Evolutionary conservation across 495 filamentous ascomycete genomes (phyloP).

Genomic region (Penicillium robsamsonii): DNA sequence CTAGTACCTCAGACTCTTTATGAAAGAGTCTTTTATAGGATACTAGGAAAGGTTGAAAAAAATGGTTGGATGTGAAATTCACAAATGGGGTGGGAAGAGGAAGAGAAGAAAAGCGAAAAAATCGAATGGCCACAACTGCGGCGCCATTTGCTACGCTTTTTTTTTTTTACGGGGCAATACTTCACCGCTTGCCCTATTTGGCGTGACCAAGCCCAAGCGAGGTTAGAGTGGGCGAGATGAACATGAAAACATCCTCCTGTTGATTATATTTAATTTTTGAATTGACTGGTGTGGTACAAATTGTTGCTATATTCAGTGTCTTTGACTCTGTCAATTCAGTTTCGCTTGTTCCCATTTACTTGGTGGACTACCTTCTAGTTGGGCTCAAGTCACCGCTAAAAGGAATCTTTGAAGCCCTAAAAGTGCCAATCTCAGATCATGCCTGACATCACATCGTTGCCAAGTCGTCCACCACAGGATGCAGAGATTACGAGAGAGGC

Average conservation of each 20-base stretch:
- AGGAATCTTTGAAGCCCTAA: conserved; percentile 32
- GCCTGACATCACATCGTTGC: conserved; percentile 35
- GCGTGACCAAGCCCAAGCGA: conserved; percentile 8
- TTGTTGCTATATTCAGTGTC: not conserved
- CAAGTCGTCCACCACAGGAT: conserved; percentile 21
- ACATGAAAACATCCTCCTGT: not conserved
- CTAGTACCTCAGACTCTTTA: conserved; percentile 46
- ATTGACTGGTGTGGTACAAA: not conserved
- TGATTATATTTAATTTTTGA: not conserved
- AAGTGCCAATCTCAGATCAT: conserved; percentile 21
- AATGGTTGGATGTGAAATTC: conserved; percentile 32
- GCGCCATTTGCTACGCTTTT: conserved; percentile 31
- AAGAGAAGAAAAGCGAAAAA: conserved; percentile 37
- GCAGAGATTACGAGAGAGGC: conserved; percentile 27
- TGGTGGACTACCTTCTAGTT: conserved; percentile 7
- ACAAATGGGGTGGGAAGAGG: conserved; percentile 39
- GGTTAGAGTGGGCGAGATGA: conserved; percentile 1
- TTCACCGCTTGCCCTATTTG: conserved; percentile 23
- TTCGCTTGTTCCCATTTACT: not conserved
- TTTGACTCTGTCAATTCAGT: conserved; percentile 1
- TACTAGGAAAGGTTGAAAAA: conserved; percentile 26
- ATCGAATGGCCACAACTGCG: conserved; percentile 22
- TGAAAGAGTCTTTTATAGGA: conserved; percentile 29
- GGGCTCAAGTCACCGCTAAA: conserved; percentile 9
- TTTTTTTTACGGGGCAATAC: conserved; percentile 34